Evolutionary conservation across 148 eudicot genomes (phyloP).

Genomic region (Fagopyrum esculentum): DNA sequence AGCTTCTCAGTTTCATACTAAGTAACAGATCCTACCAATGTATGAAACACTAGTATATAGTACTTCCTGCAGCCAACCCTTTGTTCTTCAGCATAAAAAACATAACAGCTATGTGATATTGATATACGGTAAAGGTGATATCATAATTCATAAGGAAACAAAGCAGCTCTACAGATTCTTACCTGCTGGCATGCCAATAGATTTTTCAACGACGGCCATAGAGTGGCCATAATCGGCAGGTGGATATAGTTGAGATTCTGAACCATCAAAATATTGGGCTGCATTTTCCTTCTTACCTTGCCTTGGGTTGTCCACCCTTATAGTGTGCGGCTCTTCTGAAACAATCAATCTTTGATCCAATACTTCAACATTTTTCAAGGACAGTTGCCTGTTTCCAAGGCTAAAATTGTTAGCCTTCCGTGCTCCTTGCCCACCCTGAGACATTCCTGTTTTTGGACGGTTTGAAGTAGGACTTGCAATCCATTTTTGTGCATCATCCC

Average conservation of each 20-base stretch:
- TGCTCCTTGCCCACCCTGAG: slow-evolving; percentile 29
- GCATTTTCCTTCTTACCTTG: slow-evolving; percentile 28
- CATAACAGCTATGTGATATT: neutral
- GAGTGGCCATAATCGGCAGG: slow-evolving; percentile 34
- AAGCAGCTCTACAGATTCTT: slow-evolving; percentile 18
- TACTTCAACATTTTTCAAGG: slow-evolving; percentile 49
- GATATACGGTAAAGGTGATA: neutral
- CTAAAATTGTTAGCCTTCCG: slow-evolving; percentile 30
- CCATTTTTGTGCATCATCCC: slow-evolving; percentile 90
- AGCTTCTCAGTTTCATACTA: too few relatives aligned
- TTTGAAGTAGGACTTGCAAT: slow-evolving; percentile 62
- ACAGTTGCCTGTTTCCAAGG: slow-evolving; percentile 39
- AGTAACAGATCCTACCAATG: neutral
- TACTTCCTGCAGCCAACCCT: neutral
- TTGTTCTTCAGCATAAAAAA: neutral
- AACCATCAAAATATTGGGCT: slow-evolving; percentile 28
- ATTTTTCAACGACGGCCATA: slow-evolving; percentile 30
- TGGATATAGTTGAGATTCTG: slow-evolving; percentile 37
- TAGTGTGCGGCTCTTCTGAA: slow-evolving; percentile 63
- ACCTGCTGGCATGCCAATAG: slow-evolving; percentile 37
- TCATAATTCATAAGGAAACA: slow-evolving; percentile 4
- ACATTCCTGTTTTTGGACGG: slow-evolving; percentile 31
- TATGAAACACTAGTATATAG: neutral
- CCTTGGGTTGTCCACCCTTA: slow-evolving; percentile 37
- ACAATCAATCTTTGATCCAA: slow-evolving; percentile 42